phyloP scores from a whole-genome alignment of 176 grass and related monocot genomes.

The Eremochloa ophiuroides region DNA sequence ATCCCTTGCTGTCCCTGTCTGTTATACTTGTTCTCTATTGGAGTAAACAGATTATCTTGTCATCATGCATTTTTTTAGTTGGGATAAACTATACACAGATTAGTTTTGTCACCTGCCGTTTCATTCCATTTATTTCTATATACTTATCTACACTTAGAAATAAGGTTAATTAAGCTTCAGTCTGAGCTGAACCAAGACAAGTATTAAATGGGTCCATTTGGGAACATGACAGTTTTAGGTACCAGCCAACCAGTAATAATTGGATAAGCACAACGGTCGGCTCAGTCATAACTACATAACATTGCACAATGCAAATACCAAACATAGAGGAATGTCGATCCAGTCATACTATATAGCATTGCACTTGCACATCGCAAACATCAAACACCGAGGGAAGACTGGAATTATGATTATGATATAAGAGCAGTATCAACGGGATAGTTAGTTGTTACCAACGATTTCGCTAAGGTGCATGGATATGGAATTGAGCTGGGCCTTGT shows the following conservation, averaged over 20 bases:
- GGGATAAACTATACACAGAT: neutral
- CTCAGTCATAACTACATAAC: neutral
- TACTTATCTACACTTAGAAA: no score
- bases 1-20: no score
- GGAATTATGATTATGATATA: neutral
- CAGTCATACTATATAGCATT: neutral
- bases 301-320: neutral
- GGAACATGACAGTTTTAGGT: neutral
- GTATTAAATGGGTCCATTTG: no score
- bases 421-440: neutral
- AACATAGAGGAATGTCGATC: no score
- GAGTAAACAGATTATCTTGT: no score
- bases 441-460: slow-evolving; percentile 57
- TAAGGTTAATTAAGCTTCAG: no score
- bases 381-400: neutral
- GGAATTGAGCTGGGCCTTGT: slow-evolving; percentile 93
- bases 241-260: neutral
- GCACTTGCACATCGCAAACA: neutral
- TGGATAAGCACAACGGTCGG: no score
- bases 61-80: neutral
- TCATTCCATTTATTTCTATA: neutral
- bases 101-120: neutral
- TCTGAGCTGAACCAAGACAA: no score
- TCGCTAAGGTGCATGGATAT: slow-evolving; percentile 95
- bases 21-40: no score